A percentile compares a stretch with the other conserved stretches of the same genome.
Conservation (phyloP, 139 green algal genomes). For the Pleodorina starrii region DNA sequence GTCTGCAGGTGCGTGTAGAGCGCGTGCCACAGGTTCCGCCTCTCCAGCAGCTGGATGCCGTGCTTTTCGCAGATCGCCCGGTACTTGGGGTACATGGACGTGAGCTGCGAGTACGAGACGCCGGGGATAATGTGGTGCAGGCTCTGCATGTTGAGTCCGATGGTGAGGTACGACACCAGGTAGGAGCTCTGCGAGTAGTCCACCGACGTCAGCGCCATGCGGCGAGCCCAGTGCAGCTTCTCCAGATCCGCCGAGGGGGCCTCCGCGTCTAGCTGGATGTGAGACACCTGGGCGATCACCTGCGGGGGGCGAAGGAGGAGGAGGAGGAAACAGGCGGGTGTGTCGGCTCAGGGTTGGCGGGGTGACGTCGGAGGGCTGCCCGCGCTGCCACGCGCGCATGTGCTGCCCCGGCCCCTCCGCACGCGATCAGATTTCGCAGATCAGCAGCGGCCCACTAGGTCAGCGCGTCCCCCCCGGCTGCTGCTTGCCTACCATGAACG, state of each 20-base stretch:
- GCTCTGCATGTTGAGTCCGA: constrained; percentile 44
- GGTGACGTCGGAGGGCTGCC: no score
- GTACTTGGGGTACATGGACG: constrained; percentile 25
- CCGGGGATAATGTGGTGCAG: constrained; percentile 42
- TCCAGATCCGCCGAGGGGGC: constrained; percentile 13
- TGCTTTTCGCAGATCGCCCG: constrained; percentile 40
- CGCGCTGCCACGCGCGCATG: no score
- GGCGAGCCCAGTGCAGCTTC: constrained; percentile 25
- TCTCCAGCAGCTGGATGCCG: constrained; percentile 38
- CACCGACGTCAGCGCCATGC: constrained; percentile 28
- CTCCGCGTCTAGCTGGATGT: constrained; percentile 43
- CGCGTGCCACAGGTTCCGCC: constrained; percentile 23
- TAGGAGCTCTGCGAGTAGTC: constrained; percentile 17
- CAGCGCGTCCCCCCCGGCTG: no score
- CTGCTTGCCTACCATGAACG: constrained; percentile 43
- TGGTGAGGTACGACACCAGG: constrained; percentile 35
- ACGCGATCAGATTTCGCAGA: no score
- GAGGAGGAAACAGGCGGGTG: no score
- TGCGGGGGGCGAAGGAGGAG: neutral
- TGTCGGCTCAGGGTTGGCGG: no score
- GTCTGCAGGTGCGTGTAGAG: constrained; percentile 39
- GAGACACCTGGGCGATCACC: constrained; percentile 31
- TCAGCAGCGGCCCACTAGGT: no score
- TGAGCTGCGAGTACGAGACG: constrained; percentile 2
- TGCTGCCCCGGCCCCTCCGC: no score